Evolutionary conservation across 108 stramenopile species (phyloP).

Genomic region (Skeletonema grethae): DNA sequence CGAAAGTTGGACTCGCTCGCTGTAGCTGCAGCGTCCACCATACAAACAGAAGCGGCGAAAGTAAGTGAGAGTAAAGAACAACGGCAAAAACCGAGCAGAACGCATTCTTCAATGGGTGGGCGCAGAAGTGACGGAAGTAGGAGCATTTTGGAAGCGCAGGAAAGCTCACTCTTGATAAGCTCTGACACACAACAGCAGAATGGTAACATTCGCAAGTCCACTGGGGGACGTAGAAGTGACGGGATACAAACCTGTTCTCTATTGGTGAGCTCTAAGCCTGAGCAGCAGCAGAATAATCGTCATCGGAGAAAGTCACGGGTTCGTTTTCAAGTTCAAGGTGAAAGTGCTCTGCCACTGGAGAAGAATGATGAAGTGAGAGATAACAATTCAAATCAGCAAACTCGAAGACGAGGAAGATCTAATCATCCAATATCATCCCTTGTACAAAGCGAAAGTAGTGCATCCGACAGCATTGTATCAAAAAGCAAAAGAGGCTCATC

Average conservation of each 20-base stretch:
- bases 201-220: background rate
- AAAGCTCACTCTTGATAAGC: background rate
- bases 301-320: background rate
- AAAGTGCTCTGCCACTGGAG: background rate
- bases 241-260: background rate
- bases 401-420: conserved; percentile 18
- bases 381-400: conserved; percentile 1
- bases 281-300: background rate
- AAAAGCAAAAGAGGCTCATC: conserved; percentile 13
- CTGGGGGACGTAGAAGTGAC: background rate
- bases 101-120: background rate
- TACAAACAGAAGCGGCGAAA: background rate
- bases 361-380: background rate
- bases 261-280: background rate
- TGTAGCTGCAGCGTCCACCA: conserved; percentile 1
- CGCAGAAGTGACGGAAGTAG: conserved; percentile 1
- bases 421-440: conserved; percentile 21
- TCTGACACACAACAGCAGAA: background rate
- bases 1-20: conserved; percentile 30
- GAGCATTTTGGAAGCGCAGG: background rate
- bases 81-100: background rate
- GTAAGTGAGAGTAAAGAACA: background rate
- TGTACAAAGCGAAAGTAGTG: background rate
- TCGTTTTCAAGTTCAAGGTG: background rate
- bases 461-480: background rate